phyloP scores from a whole-genome alignment of 176 grass and related monocot species.

The Triticum dicoccoides region DNA sequence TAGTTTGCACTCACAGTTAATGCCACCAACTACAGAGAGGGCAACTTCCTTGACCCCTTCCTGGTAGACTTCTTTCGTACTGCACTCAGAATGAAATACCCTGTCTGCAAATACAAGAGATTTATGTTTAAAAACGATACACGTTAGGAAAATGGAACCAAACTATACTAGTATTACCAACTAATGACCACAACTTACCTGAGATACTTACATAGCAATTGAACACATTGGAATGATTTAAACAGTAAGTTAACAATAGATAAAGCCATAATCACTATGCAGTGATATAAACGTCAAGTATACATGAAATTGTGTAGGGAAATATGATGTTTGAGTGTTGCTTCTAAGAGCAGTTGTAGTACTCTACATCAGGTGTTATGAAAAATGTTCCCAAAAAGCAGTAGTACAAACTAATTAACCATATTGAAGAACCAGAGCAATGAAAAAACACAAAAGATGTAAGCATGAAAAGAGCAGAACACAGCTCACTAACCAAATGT shows the following conservation, averaged over 20 bases:
- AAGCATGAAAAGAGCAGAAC: neutral
- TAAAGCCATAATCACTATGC: neutral
- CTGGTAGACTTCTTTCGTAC: slow-evolving; percentile 83
- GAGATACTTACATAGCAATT: slow-evolving; percentile 21
- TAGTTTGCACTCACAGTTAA: slow-evolving; percentile 77
- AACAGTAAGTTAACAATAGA: neutral
- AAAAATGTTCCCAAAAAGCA: neutral
- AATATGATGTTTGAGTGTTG: neutral
- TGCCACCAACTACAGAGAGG: slow-evolving; percentile 87
- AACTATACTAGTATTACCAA: slow-evolving; percentile 1
- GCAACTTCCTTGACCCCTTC: slow-evolving; percentile 90
- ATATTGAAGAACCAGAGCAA: slow-evolving; percentile 8
- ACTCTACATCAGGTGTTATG: neutral
- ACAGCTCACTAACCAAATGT: slow-evolving; percentile 66
- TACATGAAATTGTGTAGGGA: neutral
- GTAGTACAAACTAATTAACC: neutral
- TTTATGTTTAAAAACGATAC: slow-evolving; percentile 16
- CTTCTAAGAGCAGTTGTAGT: neutral
- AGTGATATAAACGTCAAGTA: neutral
- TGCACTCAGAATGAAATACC: slow-evolving; percentile 77
- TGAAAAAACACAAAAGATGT: neutral
- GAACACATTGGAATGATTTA: neutral
- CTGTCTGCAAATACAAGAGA: slow-evolving; percentile 52
- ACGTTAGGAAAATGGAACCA: neutral
- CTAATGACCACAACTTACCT: slow-evolving; percentile 22